A percentile compares a stretch with the other conserved stretches of the same genome.
Evolutionary conservation across 2,329 filamentous ascomycete genomes (phyloP).

Genomic region (Beauveria varroae): DNA sequence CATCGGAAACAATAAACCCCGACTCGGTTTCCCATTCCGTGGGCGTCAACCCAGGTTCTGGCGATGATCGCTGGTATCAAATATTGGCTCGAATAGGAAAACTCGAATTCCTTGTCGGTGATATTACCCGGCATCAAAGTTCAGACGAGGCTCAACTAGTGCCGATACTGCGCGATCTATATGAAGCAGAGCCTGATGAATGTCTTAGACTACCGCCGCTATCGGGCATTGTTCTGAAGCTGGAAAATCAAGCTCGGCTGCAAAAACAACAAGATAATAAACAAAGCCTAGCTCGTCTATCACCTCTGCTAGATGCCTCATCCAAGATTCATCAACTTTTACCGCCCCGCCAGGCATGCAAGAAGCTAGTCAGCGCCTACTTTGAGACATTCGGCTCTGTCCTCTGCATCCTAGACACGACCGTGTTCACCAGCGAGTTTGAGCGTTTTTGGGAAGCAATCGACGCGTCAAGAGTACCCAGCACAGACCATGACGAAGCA

Average conservation of each 20-base stretch:
- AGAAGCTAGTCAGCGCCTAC: constrained; percentile 38
- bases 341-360: constrained; percentile 23
- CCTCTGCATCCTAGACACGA: constrained; percentile 45
- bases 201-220: neutral
- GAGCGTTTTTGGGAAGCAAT: constrained; percentile 29
- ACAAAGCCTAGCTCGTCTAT: neutral
- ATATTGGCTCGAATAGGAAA: neutral
- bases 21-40: neutral
- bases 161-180: neutral
- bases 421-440: constrained; percentile 43
- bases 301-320: neutral
- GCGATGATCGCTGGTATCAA: neutral
- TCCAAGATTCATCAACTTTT: constrained; percentile 2
- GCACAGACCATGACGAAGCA: constrained; percentile 19
- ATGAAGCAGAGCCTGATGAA: neutral
- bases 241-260: neutral
- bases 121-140: neutral
- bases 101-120: neutral
- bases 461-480: neutral
- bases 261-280: neutral
- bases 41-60: neutral
- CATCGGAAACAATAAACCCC: neutral
- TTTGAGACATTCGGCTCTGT: constrained; percentile 44
- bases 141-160: neutral
- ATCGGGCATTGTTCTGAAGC: neutral